phyloP scores from a whole-genome alignment of 2,329 filamentous ascomycete species.

The Magnaporthiopsis rhizophila region DNA sequence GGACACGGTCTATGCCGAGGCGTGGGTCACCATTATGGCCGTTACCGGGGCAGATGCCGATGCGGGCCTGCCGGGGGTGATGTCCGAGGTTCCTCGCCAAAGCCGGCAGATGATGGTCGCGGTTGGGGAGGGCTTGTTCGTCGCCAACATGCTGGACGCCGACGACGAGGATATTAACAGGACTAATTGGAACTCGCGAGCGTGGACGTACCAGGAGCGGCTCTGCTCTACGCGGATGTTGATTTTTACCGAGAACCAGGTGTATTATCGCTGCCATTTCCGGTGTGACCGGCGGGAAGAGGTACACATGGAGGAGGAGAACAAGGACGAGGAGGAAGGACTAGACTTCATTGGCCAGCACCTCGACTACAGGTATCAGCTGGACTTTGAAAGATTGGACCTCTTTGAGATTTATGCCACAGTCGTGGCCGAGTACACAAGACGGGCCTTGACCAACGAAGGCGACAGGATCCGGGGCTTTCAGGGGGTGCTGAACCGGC shows the following conservation, averaged over 20 bases:
- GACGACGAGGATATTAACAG: background rate
- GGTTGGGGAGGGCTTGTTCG: background rate
- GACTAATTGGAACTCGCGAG: conserved; percentile 8
- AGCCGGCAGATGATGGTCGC: conserved; percentile 4
- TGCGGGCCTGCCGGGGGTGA: conserved; percentile 8
- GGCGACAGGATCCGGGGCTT: conserved; percentile 8
- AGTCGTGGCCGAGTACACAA: conserved; percentile 8
- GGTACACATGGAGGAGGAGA: background rate
- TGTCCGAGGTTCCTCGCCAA: background rate
- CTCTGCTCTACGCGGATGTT: conserved; percentile 5
- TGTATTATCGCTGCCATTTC: conserved; percentile 7
- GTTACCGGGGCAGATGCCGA: conserved; percentile 8
- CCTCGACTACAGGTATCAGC: conserved; percentile 1
- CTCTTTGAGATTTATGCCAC: conserved; percentile 9
- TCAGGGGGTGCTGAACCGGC: conserved; percentile 7
- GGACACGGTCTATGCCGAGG: conserved; percentile 9
- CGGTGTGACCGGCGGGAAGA: conserved; percentile 8
- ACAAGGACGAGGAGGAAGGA: background rate
- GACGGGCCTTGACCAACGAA: conserved; percentile 5
- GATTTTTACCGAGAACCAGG: conserved; percentile 6
- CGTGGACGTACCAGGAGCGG: conserved; percentile 10
- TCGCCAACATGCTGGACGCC: conserved; percentile 9
- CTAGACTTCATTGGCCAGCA: background rate
- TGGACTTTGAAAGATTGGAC: conserved; percentile 7
- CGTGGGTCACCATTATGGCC: conserved; percentile 9